These are phyloP conservation scores for Irpex sp. DNA, from an alignment of 1,284 basidiomycete species.

Conservation along the genomic window DNA sequence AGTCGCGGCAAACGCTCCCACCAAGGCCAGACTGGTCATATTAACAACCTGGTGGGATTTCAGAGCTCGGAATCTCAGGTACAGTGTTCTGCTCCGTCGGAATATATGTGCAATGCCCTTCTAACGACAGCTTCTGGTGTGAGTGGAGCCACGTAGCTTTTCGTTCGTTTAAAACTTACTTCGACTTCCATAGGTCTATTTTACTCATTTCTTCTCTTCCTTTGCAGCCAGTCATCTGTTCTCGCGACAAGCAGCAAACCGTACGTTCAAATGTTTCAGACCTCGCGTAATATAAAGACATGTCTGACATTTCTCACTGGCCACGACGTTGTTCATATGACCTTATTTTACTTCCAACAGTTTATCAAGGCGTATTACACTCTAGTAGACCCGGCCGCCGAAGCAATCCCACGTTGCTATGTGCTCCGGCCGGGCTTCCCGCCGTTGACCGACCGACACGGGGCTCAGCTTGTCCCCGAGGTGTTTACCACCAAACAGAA, in stretches of 20 bases:
- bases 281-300: not conserved
- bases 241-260: not conserved
- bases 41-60: not conserved
- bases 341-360: not conserved
- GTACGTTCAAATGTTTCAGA: not conserved
- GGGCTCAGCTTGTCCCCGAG: not conserved
- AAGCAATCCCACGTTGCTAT: not conserved
- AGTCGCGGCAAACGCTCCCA: not conserved
- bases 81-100: not conserved
- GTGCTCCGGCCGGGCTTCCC: not conserved
- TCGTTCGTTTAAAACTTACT: not conserved
- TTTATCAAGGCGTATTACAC: not conserved
- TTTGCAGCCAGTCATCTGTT: not conserved
- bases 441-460: not conserved
- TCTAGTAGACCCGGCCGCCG: not conserved
- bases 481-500: not conserved
- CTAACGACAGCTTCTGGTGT: not conserved
- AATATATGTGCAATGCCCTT: not conserved
- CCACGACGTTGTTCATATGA: not conserved
- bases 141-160: not conserved
- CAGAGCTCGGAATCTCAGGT: not conserved
- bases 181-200: not conserved
- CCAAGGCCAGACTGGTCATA: not conserved
- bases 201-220: not conserved
- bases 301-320: not conserved